Base-by-base conservation (phyloP, 2,329 filamentous ascomycete genomes). In the Aphanocladium album region DNA sequence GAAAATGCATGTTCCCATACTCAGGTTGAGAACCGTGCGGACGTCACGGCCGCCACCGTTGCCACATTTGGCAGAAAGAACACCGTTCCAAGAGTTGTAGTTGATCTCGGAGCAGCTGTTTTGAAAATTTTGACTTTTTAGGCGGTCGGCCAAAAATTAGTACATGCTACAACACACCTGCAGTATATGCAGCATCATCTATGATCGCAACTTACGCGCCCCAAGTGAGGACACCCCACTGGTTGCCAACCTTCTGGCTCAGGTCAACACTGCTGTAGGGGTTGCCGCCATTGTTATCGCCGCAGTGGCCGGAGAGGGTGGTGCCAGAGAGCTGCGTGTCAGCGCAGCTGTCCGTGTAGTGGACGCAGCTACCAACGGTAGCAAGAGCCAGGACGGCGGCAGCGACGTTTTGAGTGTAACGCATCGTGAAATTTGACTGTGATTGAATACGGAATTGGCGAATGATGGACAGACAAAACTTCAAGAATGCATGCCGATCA, bases 81-180 rank as follows among this genome's bases (percentile, higher is more conserved):
- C 56, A 35, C 56, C 56, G 37, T 59, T 59, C 56, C 56, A 52
- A 17, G 46, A 51, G 56, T 59, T 59, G 56, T 59, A 59, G 1
- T 43, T 25, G 35, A 59, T 45, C 16, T 59, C 47, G 5, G 21
- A 33, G 45, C 56, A 59, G n/a, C 35, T 51, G 11, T 52, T 19
- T n/a, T 51, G 56, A 35, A 59, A 59, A 19, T 17, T 9, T 23
- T 45, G 17, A 35, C 56, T 51, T 12, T 30, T n/a, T 21, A 17
- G 53, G 9, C 5, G 17, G 16, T 7, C 9, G 3, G 27, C 0
- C 45, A 51, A 30, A 5, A 27, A 57, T 49, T 49, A 49, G 54
- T n/a, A 39, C 19, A 2, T 27, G 6, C 19, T 1, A 35, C 4
- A 5, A 51, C 19, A 16, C 11, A n/a, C 5, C 30, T 17, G 19